A percentile compares a stretch with the other conserved stretches of the same genome.
Evolutionary conservation across 2,329 filamentous ascomycete genomes (phyloP).

Genomic region (Phialophora expanda): DNA sequence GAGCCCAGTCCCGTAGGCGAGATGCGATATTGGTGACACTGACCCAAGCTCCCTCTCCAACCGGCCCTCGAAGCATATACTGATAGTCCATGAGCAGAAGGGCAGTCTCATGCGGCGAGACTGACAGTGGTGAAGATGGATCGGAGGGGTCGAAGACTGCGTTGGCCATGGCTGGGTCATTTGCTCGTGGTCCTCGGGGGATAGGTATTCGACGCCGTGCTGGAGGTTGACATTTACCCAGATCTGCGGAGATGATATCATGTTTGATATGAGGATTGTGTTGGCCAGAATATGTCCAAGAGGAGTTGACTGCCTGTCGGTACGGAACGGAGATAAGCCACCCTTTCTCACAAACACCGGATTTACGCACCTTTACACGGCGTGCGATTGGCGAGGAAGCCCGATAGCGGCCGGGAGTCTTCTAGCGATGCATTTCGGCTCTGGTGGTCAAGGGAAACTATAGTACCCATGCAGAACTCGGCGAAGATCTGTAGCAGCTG

Average conservation of each 20-base stretch:
- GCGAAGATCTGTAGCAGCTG: not conserved
- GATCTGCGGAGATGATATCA: not conserved
- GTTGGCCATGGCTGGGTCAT: slow-evolving; percentile 6
- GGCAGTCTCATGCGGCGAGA: slow-evolving; percentile 41
- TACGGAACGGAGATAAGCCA: not conserved
- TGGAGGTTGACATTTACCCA: not conserved
- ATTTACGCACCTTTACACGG: not conserved
- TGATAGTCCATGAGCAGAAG: slow-evolving; percentile 45
- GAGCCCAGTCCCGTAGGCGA: slow-evolving; percentile 41
- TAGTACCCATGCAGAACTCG: not conserved
- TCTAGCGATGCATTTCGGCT: not conserved
- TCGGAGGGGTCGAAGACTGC: slow-evolving; percentile 18
- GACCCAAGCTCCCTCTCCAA: slow-evolving; percentile 27
- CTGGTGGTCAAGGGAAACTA: not conserved
- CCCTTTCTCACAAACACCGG: not conserved
- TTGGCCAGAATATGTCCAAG: no score
- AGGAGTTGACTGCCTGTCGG: not conserved
- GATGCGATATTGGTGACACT: slow-evolving; percentile 37
- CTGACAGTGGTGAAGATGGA: slow-evolving; percentile 36
- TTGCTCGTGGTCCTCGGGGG: not conserved
- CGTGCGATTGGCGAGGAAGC: not conserved
- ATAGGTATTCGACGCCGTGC: not conserved
- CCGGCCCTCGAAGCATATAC: slow-evolving; percentile 34
- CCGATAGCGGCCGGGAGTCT: not conserved
- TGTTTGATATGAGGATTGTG: not conserved